Base-by-base conservation (phyloP, 345 rosid species). In the Bretschneidera sinensis region DNA sequence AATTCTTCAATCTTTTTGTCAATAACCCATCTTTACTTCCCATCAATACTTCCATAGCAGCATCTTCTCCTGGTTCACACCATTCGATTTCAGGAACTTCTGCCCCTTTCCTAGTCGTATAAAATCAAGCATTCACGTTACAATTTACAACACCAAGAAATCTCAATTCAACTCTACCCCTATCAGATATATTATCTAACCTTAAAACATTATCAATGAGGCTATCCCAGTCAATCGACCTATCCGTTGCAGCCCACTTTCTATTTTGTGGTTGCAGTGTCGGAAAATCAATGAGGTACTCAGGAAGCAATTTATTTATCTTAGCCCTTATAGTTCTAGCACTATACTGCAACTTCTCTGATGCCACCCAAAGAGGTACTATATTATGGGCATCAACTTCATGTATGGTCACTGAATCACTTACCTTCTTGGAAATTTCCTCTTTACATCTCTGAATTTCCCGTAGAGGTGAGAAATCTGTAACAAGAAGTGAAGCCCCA, bases 321-420 rank as follows among this genome's bases (percentile, higher is more conserved):
- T 84, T 92, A 20, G 83, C 80, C 48, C 97, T 72, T 22, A 92
- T 17, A 2, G 96, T 92, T 71, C 54, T 81, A 57, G 99, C 96
- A 48, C 94, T 75, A 53, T 92, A 87, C 83, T 92, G 96, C 80
- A 92, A 62, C 64, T 89, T 92, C 10, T 34, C 78, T 0, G 97
- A 89, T 2, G 97, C 86, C 50, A 74, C 84, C 98, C 97, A 87
- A 66, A 85, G 21, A 2, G 96, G 97, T 24, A 92, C 95, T n/a
- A 92, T 62, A 78, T 92, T 89, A 64, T 92, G 94, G 0, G 96
- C 90, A 78, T 92, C 97, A 65, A 89, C 87, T 78, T 89, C 95
- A 50, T 92, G 97, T 54, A 92, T 59, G 0, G 85, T 66, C 75
- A 89, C 81, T 0, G 88, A 68, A n/a, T 79, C 90, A 72, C 79